These are phyloP conservation scores for Passiflora organensis DNA, from an alignment of 345 rosid genomes.

Conservation along the genomic window DNA sequence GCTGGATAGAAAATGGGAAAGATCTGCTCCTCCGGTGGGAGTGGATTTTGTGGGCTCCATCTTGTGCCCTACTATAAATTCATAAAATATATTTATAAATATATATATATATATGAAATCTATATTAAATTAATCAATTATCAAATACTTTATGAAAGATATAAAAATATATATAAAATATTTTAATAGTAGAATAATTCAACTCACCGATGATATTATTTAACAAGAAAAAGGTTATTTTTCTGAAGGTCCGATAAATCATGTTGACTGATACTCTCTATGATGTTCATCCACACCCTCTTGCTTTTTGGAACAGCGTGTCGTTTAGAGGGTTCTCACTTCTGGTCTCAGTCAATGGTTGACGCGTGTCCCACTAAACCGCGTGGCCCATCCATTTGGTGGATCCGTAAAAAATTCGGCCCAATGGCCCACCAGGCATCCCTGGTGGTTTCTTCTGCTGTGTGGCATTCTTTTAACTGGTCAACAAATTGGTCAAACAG, in stretches of 20 bases:
- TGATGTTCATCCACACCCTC: no score
- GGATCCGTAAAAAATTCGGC: not conserved
- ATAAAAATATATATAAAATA: no score
- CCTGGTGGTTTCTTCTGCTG: not conserved
- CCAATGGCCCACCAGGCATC: not conserved
- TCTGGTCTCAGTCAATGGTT: no score
- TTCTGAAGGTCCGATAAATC: no score
- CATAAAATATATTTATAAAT: not conserved
- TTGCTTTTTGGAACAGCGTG: not conserved
- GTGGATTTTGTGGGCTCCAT: conserved; percentile 23
- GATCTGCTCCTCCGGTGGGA: conserved; percentile 1
- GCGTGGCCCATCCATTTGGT: not conserved
- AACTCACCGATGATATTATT: no score
- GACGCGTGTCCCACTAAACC: not conserved
- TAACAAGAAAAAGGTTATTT: no score
- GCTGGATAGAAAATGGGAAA: conserved; percentile 1
- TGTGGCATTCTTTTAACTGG: not conserved
- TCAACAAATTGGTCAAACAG: no score
- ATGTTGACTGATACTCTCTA: no score
- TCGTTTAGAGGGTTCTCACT: no score
- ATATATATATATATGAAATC: not conserved
- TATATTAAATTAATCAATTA: no score
- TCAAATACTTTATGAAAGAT: no score
- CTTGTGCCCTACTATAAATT: conserved; percentile 24
- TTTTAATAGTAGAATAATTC: no score